Evolutionary conservation across 805 yeast species (phyloP), one percentile per base, ranked within the genome.

Genomic region (Barnettozyma salicaria): DNA sequence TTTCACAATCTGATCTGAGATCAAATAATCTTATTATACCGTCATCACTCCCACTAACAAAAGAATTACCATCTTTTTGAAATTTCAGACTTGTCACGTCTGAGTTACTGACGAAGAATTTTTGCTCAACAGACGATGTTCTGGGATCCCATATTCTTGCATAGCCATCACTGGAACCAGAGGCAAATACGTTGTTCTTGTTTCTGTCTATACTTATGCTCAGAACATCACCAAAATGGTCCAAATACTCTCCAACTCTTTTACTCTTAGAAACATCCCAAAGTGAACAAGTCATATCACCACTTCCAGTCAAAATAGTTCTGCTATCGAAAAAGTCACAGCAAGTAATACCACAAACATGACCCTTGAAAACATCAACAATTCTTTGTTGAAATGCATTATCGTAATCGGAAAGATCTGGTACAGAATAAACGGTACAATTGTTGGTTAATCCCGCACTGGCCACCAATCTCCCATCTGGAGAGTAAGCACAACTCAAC

Each of bases 401-500:
- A 40, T 43, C 56, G 3, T 61, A 55, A 21, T 43, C 46, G 14
- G 45, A 43, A 12, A 44, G 11, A 1, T 35, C 32, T 9, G 38
- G 51, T 18, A 72, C 54, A 22, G 73, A 66, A 56, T 85, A 85
- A 6, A 88, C 64, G 1, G 90, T 76, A 51, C 94, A 80, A 20
- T 74, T 70, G 53, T 88, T 88, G 42, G 83, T 89, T 42, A 88
- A 65, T 0, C 96, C 96, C 0, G 84, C 96, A 43, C 81, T 72
- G 0, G 94, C 96, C 6, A 80, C 78, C 9, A 78, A 55, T 30
- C 66, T 62, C 1, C 82, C 79, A 36, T 74, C 69, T 1, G 88
- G 86, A 1, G 89, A 73, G 19, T 75, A 70, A 3, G 80, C 87
- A 63, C 94, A 80, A 6, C 83, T 63, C 35, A 84, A 67, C 1